Base-by-base conservation (phyloP, 2,329 filamentous ascomycete genomes). In the Epichloe coenophiala region DNA sequence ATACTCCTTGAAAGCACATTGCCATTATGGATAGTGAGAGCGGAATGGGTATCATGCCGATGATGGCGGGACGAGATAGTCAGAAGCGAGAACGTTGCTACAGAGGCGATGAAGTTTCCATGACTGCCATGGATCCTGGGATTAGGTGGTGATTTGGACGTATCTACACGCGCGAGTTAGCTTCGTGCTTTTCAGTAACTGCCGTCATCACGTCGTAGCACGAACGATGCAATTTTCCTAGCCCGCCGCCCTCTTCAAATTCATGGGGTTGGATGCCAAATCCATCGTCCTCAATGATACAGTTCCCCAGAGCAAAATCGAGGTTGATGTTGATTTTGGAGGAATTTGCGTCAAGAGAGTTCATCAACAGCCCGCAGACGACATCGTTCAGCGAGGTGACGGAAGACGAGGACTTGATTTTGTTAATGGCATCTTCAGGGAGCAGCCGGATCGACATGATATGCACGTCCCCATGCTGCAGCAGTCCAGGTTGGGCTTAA, bases 271-370 rank as follows among this genome's bases (percentile, higher is more conserved):
- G 63, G 43, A 98, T 94, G 0, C 93, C 93, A 15, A 71, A 51
- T 1, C 93, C 93, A 66, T 97, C 77, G 63, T 98, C 93, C 60
- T 95, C 86, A 5, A 96, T 77, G 0, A 75, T 73, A 65, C 90
- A 95, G 57, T 77, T 80, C 5, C 89, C 91, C 23, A 83, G 81
- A 49, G 68, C 65, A 62, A 88, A 88, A 66, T 96, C 86, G 21
- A 95, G 71, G 1, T 74, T 76, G 50, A 95, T 71, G 49, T 78
- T 78, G 54, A 96, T 68, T 50, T 75, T 84, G 36, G 72, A 75
- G 15, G 90, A 83, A 44, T 71, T 70, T 4, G 89, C 88, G 70
- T 98, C 93, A 12, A 98, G 73, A 0, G 88, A 80, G 64, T 98
- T 98, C 63, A 84, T 81, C 27, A 94, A 59, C 9, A 97, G 74